Base-by-base conservation (phyloP, 345 rosid genomes). In the Sonneratia caseolaris region DNA sequence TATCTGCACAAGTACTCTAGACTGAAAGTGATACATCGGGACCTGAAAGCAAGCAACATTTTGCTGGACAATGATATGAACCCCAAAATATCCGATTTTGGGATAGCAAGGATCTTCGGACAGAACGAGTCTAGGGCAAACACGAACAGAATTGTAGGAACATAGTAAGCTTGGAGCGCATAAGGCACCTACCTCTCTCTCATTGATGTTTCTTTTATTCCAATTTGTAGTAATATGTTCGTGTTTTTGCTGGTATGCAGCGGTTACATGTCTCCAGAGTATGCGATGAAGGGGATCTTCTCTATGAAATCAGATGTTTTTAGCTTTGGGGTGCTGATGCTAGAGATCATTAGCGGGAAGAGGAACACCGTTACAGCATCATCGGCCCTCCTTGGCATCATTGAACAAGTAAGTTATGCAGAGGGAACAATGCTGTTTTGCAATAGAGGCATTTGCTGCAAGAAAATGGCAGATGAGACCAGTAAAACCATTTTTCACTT, bases 71-170 rank as follows among this genome's bases (percentile, higher is more conserved):
- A 56, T 14, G 79, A 79, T 51, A 79, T 82, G 87, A 81, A 70
- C 64, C 87, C 87, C 2, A 84, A 84, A 59, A 84, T 84, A 74
- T 84, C 87, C 4, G 87, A 84, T 66, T 84, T 84, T 0, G 87
- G 87, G 65, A 81, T 84, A 83, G 87, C 87, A 42, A 75, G 87
- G 69, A 76, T 84, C 51, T 84, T 84, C 40, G 87, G 83, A 22
- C 72, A 77, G 37, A 83, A 84, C 55, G 81, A 77, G 68, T 77
- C 82, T 9, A 79, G 79, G 69, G 83, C 83, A 27, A 79, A 68
- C 65, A 84, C 87, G 1, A 78, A 27, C 61, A 77, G 85, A 66
- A 79, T 84, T 36, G 85, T 84, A 1, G 87, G 87, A 78, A 84
- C 87, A 62, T 84, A 84, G 85, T 84, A 78, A 77, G 85, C 43